Base-by-base conservation (phyloP, 768 basidiomycete genomes). In the Lactifluus piperatus region DNA sequence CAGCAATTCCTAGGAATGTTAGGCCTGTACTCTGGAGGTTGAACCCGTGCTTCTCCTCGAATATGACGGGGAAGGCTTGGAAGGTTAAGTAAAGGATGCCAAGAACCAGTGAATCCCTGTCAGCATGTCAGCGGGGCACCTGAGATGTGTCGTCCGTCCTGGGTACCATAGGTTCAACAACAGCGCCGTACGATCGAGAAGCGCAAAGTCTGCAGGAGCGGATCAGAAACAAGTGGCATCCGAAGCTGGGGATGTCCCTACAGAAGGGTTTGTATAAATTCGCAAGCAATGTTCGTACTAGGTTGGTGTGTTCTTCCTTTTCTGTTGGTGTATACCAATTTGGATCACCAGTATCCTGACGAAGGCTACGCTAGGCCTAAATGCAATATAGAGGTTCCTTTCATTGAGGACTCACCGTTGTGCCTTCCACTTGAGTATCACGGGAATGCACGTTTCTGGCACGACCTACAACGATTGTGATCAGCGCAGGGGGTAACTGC, bases 231-330 rank as follows among this genome's bases (percentile, higher is more conserved):
- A 34, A 29, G 27, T 20, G 9, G 56, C 22, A 48, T 18, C 50
- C 32, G 32, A 34, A n/a, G n/a, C n/a, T n/a, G n/a, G n/a, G n/a
- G n/a, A n/a, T n/a, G n/a, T n/a, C n/a, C n/a, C n/a, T n/a, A 88
- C 88, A 73, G 68, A 94, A 91, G 1, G 91, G 89, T 7, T 74
- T 81, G 54, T 77, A 83, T 62, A 84, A 83, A 63, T 85, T 88
- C 58, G 81, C 64, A 14, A 75, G 32, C 29, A 92, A 73, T 0
- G 82, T 78, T 13, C 64, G 63, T 3, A 69, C 27, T 10, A 91
- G 67, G 45, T 73, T 76, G 30, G 71, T 72, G 22, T 80, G 70
- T 5, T 71, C 69, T 9, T 26, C 24, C 39, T 68, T 72, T 51
- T 92, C 91, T 3, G 84, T 61, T 1, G 85, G 82, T 0, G 88